A percentile compares a stretch with the other conserved stretches of the same genome.
Conservation (phyloP, 768 basidiomycete genomes). For the Xerocomellus amylosporus region DNA sequence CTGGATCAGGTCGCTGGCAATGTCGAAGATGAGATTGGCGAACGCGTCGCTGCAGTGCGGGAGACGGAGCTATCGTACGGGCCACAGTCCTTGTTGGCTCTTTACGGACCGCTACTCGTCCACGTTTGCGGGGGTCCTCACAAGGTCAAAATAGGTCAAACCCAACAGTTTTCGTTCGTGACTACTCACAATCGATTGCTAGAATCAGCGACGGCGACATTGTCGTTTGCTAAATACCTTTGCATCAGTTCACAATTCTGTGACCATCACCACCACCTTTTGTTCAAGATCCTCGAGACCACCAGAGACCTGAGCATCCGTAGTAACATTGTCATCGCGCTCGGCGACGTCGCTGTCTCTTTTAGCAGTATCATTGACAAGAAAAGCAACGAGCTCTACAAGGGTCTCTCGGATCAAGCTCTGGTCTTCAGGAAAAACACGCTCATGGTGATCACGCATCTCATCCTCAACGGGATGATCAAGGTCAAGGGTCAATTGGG, state of each 20-base stretch:
- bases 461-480: constrained; percentile 98
- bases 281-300: constrained; percentile 93
- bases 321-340: constrained; percentile 94
- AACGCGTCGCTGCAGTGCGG: constrained; percentile 77
- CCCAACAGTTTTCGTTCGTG: not conserved
- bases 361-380: constrained; percentile 97
- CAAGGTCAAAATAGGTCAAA: constrained; percentile 70
- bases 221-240: constrained; percentile 93
- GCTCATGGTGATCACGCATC: constrained; percentile 94
- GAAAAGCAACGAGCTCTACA: constrained; percentile 93
- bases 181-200: constrained; percentile 8
- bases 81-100: constrained; percentile 68
- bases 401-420: constrained; percentile 84
- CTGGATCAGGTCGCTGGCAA: constrained; percentile 97
- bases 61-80: constrained; percentile 90
- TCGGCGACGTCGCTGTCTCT: constrained; percentile 97
- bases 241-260: constrained; percentile 95
- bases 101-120: constrained; percentile 89
- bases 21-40: constrained; percentile 97
- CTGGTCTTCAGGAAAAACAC: constrained; percentile 98
- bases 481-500: constrained; percentile 99
- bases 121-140: constrained; percentile 89
- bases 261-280: constrained; percentile 79
- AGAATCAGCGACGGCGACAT: constrained; percentile 86
- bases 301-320: constrained; percentile 87